These are phyloP conservation scores for Apiotrichum veenhuisii DNA, from an alignment of 1,284 basidiomycete species.

Conservation along the genomic window DNA sequence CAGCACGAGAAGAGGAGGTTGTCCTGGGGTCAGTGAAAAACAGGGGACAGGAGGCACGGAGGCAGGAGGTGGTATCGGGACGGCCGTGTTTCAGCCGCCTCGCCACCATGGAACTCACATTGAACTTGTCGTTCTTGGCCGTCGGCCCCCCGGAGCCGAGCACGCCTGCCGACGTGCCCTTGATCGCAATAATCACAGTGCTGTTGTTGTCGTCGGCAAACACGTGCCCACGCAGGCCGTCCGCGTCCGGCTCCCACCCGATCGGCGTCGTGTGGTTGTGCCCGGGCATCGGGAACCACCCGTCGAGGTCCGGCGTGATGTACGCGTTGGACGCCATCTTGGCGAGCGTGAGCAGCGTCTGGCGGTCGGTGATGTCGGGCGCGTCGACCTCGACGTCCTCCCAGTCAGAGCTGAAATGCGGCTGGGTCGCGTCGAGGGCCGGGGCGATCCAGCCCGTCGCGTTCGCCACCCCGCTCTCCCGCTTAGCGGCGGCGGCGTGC, in stretches of 20 bases:
- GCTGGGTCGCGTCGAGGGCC: background rate
- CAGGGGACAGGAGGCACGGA: background rate
- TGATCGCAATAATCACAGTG: constrained; percentile 85
- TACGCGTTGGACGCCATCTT: constrained; percentile 97
- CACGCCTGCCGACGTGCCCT: constrained; percentile 81
- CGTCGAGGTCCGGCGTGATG: constrained; percentile 57
- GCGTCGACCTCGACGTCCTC: constrained; percentile 53
- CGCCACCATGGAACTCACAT: constrained; percentile 50
- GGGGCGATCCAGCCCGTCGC: constrained; percentile 14
- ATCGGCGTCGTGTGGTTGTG: constrained; percentile 73
- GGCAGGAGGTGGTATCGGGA: background rate
- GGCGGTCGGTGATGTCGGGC: constrained; percentile 65
- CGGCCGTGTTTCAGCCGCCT: background rate
- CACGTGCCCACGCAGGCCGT: constrained; percentile 88
- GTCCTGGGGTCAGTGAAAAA: constrained; percentile 59
- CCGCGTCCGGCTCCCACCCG: constrained; percentile 83
- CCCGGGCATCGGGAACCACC: constrained; percentile 72
- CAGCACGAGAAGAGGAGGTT: constrained; percentile 98
- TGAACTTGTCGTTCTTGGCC: constrained; percentile 82
- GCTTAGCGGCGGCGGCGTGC: constrained; percentile 5
- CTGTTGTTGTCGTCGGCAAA: constrained; percentile 79
- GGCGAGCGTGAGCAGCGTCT: constrained; percentile 75
- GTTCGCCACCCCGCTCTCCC: constrained; percentile 1
- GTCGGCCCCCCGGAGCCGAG: constrained; percentile 82
- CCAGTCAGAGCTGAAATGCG: constrained; percentile 41